phyloP scores from a whole-genome alignment of 176 grass and related monocot species.

The Areca catechu region DNA sequence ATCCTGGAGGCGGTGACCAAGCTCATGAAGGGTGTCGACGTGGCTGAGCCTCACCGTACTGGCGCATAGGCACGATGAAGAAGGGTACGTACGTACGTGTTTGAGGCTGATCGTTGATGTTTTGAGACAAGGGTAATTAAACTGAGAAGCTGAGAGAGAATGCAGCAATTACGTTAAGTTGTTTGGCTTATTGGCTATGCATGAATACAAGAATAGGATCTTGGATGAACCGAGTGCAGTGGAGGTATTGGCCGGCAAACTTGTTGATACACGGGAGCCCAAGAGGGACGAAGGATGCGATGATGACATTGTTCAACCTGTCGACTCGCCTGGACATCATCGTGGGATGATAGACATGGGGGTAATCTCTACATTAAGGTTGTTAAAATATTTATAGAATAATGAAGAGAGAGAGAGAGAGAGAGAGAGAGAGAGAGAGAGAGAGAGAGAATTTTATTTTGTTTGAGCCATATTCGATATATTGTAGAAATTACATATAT shows the following conservation, averaged over 20 bases:
- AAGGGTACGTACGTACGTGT: no score
- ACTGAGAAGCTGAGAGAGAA: constrained; percentile 79
- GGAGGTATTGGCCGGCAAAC: constrained; percentile 44
- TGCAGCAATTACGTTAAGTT: constrained; percentile 76
- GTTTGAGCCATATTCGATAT: no score
- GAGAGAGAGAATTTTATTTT: no score
- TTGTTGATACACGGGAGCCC: constrained; percentile 66
- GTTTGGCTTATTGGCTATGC: constrained; percentile 80
- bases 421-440: no score
- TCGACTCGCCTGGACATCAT: constrained; percentile 70
- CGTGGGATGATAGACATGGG: constrained; percentile 55
- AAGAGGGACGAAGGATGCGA: constrained; percentile 85
- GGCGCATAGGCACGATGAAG: constrained; percentile 22
- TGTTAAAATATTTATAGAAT: no score
- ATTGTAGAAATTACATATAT: no score
- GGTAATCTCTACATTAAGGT: no score
- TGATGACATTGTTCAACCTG: constrained; percentile 94
- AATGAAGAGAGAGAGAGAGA: no score
- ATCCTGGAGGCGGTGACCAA: no score
- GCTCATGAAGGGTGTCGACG: no score
- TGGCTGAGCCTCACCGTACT: no score
- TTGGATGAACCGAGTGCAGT: constrained; percentile 55
- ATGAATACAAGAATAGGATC: constrained; percentile 90
- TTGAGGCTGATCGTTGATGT: constrained; percentile 59
- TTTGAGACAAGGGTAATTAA: constrained; percentile 59